phyloP scores from a whole-genome alignment of 495 filamentous ascomycete species.

The Cladorrhinum samala region DNA sequence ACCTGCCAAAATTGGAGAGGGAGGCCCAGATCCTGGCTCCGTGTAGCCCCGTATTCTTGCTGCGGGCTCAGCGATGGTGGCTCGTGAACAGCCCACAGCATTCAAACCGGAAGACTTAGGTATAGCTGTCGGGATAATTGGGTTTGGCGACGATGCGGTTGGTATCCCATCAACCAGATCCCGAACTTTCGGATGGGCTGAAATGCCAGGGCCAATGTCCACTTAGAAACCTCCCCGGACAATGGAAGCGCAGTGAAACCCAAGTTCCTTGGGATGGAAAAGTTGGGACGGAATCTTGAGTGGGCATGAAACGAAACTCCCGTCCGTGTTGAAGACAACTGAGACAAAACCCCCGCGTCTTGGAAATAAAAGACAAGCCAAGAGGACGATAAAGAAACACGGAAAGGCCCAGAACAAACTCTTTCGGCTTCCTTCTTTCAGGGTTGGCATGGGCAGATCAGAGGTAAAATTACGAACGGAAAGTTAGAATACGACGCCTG shows the following conservation, averaged over 20 bases:
- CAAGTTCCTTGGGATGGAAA: background rate
- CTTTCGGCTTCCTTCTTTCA: background rate
- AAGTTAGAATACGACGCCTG: too few species aligned
- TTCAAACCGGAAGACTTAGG: too few species aligned
- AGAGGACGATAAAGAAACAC: background rate
- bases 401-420: background rate
- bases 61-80: background rate
- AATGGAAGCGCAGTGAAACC: slow-evolving; percentile 1
- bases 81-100: too few species aligned
- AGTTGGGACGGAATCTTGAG: background rate
- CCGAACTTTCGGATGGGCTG: background rate
- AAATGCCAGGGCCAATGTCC: too few species aligned
- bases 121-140: too few species aligned
- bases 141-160: too few species aligned
- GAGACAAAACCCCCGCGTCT: background rate
- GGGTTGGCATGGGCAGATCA: too few species aligned
- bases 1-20: background rate
- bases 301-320: slow-evolving; percentile 1
- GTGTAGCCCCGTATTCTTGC: background rate
- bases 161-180: background rate
- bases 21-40: background rate
- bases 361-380: too few species aligned
- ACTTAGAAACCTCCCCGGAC: too few species aligned
- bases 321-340: background rate
- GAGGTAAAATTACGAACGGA: too few species aligned